Evolutionary conservation across 169 alveolate species (phyloP), one percentile per base, ranked within the genome.

Genomic region (Cryptosporidium xiaoi): DNA sequence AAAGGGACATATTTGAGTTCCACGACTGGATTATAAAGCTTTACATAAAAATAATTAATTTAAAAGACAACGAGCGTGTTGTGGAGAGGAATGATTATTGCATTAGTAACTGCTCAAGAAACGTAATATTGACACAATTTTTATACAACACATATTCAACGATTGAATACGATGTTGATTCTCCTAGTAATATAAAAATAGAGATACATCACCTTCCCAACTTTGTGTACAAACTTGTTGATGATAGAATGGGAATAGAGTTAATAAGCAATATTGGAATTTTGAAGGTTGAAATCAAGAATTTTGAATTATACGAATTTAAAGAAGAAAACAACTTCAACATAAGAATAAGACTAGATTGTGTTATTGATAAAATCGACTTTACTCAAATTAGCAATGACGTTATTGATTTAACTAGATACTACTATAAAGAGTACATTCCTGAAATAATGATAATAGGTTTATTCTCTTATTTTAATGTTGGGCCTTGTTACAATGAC

Each of bases 141-240:
- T 64, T 69, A 4, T 51, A 69, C 18, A 69, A 69, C 24, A 69
- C 55, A 6, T 69, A 69, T 33, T 69, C 83, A 13, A 69, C 83
- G 0, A 16, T 69, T 12, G 10, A 51, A n/a, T 64, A 69, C 24
- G 55, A 69, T 16, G 48, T 27, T 8, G 18, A 60, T 10, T 51
- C 31, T 16, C 66, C 67, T 1, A 51, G 56, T 3, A 51, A 51
- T n/a, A 53, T 69, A 1, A 69, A 10, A 24, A 69, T 69, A 16
- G 56, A 33, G 51, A 55, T 69, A 51, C 66, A 69, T 13, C 65
- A 69, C 40, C 56, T 69, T 20, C 83, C 83, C 6, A 69, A 44
- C 27, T 69, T 31, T 16, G 56, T 69, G 4, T 51, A 51, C 36
- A 33, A 51, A 20, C 56, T 69, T 10, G 56, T 69, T 24, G 31